Evolutionary conservation across 805 yeast species (phyloP), one percentile per base, ranked within the genome.

Genomic region (Wickerhamiella azymoides): DNA sequence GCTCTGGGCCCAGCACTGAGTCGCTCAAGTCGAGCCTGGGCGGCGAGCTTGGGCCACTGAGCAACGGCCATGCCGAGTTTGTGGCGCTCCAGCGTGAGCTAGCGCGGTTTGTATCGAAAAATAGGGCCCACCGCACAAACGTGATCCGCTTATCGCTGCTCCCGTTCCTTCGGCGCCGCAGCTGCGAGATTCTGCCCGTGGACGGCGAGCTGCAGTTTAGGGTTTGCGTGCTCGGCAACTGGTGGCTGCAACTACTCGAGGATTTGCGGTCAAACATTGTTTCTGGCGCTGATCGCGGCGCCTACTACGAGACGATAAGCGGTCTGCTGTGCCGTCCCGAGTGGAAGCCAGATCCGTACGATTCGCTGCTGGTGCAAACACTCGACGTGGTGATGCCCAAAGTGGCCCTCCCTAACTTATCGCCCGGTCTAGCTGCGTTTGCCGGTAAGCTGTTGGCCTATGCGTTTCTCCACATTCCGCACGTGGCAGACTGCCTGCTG

Each of bases 361-460:
- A 48, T 24, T 37, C 46, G 13, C 47, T 62, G 18, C 62, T 81
- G 21, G 57, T 66, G n/a, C 64, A 67, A 35, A 79, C 89, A 1
- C 61, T 78, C 45, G 72, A 70, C 41, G 71, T 67, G 52, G 67
- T 75, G 45, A 66, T 80, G 10, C 58, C 63, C 43, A 70, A 71
- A 52, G 62, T 77, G 47, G 62, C 68, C 40, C 54, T 69, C 47
- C 77, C 77, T 50, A 66, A 66, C 19, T 63, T 77, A 10, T 68
- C 83, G 0, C 59, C 76, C n/a, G 67, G 80, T 5, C 60, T 73
- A 17, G 67, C 76, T 18, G 84, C 85, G 2, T 79, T 80, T 52
- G 65, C 76, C 10, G 89, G 89, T 5, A 80, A 81, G 54, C 71
- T 77, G 3, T 71, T 81, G 57, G 86, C 86, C 1, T 74, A 76